Conservation (phyloP, 2,329 filamentous ascomycete genomes). For the Verticillium alfalfae region DNA sequence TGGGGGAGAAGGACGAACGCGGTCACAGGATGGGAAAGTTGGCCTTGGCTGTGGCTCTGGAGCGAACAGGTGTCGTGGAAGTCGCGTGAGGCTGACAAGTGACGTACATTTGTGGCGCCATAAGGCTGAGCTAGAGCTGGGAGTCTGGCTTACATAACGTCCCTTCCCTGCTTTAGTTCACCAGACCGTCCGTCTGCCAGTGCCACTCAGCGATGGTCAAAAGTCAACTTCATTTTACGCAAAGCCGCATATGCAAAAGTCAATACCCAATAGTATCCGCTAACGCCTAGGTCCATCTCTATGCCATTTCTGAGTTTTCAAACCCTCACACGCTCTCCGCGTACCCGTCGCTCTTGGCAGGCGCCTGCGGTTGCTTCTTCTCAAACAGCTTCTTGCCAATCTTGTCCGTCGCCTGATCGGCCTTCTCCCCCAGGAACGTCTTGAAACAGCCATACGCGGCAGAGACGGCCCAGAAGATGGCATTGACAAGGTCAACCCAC, state of each 20-base stretch:
- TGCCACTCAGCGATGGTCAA: too few relatives aligned
- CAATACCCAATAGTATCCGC: too few relatives aligned
- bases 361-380: conserved; percentile 18
- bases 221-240: too few relatives aligned
- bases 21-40: background rate
- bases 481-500: conserved; percentile 65
- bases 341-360: conserved; percentile 18
- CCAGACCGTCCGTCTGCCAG: too few relatives aligned
- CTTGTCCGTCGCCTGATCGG: conserved; percentile 29
- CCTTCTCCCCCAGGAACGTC: conserved; percentile 34
- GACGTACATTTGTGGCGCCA: background rate
- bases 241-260: too few relatives aligned
- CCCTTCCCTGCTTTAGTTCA: background rate
- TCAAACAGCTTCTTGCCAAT: conserved; percentile 30
- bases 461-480: conserved; percentile 58
- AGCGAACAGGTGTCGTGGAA: background rate
- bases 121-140: background rate
- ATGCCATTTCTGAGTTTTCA: too few relatives aligned
- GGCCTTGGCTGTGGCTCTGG: background rate
- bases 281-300: too few relatives aligned
- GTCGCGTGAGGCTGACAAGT: background rate
- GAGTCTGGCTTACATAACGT: background rate
- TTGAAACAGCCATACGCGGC: conserved; percentile 34
- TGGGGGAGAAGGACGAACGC: background rate
- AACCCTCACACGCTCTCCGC: conserved; percentile 20